Base-by-base conservation (phyloP, 371 early-diverging fungal species). In the Mucor velutinosus region DNA sequence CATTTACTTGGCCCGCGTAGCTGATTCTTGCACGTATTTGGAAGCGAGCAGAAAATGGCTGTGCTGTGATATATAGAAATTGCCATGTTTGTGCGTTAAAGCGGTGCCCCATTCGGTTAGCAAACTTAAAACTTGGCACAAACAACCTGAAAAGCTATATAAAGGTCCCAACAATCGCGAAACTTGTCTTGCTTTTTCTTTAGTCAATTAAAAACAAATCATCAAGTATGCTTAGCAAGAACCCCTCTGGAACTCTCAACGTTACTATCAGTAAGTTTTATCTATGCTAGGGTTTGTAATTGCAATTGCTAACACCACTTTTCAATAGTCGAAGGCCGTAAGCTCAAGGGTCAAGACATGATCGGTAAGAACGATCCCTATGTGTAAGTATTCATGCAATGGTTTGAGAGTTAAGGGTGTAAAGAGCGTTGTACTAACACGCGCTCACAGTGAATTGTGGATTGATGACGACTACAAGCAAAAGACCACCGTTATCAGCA, bases 401-500 rank as follows among this genome's bases (percentile, higher is more conserved):
- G 10, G 47, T 3, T 19, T 10, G 21, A 19, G 47, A 23, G 19
- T 1, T 47, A 4, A 21, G 7, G 19, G 21, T 47, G 29, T 35
- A 32, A 7, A 14, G 11, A 53, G 12, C 11, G 1, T 8, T 33
- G 8, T 23, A 25, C 21, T 41, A 29, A 57, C 11, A 21, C 3
- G 25, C 51, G 62, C 32, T 14, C 35, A 35, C 53, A 70, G 73
- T 62, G 72, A 75, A 65, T 41, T 75, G 15, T 75, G 68, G 68
- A 25, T 75, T 37, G 68, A 75, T 59, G 60, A 68, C 0, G 63
- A 75, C 11, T 68, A 71, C 69, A 71, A 71, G 65, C 75, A 71
- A 68, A 70, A 76, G 8, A 89, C 90, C 17, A 79, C 81, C 6
- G 82, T 79, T 25, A 68, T 76, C 21, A 64, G 85, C 14, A 84